A percentile compares a stretch with the other conserved stretches of the same genome.
These are phyloP conservation scores for Leccinum disarticulatum DNA, from an alignment of 768 basidiomycete genomes.

Conservation along the genomic window DNA sequence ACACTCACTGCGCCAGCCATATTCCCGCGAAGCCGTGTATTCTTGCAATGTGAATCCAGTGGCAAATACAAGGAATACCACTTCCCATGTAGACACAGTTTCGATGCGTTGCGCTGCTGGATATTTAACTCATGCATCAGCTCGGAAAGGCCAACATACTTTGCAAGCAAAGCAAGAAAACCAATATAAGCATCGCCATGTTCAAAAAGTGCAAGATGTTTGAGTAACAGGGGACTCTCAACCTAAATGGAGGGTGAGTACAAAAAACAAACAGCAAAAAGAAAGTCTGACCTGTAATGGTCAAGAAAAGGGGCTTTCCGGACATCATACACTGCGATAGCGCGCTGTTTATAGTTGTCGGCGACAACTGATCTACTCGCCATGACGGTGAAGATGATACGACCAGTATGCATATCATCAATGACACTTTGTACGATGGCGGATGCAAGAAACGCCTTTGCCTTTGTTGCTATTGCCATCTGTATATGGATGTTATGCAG, in stretches of 20 bases:
- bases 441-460: slow-evolving; percentile 81
- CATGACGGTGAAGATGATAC: slow-evolving; percentile 62
- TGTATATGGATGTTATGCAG: slow-evolving; percentile 29
- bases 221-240: slow-evolving; percentile 82
- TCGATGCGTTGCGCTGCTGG: slow-evolving; percentile 55
- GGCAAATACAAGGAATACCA: slow-evolving; percentile 72
- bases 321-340: slow-evolving; percentile 71
- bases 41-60: slow-evolving; percentile 81
- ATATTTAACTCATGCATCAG: slow-evolving; percentile 2
- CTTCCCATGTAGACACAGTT: slow-evolving; percentile 59
- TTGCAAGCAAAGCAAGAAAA: slow-evolving; percentile 73
- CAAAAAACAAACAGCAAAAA: background rate
- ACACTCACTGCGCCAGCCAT: slow-evolving; percentile 83
- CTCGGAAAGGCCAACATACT: slow-evolving; percentile 45
- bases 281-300: slow-evolving; percentile 63
- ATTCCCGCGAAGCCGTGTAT: slow-evolving; percentile 83
- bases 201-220: slow-evolving; percentile 78
- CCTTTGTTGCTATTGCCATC: slow-evolving; percentile 86
- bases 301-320: slow-evolving; percentile 72
- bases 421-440: slow-evolving; percentile 86
- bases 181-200: slow-evolving; percentile 63
- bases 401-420: slow-evolving; percentile 83
- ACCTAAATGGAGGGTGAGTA: slow-evolving; percentile 36
- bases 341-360: slow-evolving; percentile 84
- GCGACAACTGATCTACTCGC: slow-evolving; percentile 74